Conservation (phyloP, 148 eudicot genomes). For the Simmondsia chinensis region DNA sequence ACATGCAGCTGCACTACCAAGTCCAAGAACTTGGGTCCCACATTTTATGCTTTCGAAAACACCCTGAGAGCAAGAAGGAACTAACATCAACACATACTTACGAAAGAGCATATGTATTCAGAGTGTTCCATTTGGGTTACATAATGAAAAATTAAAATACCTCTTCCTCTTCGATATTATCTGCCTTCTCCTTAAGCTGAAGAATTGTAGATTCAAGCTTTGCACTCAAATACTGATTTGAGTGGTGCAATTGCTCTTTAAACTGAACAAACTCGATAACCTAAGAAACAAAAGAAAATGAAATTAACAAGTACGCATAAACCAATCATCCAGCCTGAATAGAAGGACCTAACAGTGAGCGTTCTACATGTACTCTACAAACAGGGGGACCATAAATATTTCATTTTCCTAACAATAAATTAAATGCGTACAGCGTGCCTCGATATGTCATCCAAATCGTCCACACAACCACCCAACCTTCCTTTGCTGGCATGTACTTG, state of each 20-base stretch:
- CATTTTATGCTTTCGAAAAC: constrained; percentile 50
- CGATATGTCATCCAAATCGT: too few relatives aligned
- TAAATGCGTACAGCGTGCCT: too few relatives aligned
- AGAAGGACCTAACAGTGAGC: too few relatives aligned
- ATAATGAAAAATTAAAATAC: too few relatives aligned
- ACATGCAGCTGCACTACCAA: constrained; percentile 48
- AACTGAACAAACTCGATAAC: constrained; percentile 94
- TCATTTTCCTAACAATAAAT: too few relatives aligned
- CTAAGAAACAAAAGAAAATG: constrained; percentile 24
- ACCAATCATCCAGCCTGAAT: background rate
- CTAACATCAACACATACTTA: background rate
- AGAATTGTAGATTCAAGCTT: constrained; percentile 78
- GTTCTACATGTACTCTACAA: too few relatives aligned
- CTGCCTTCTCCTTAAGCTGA: constrained; percentile 60
- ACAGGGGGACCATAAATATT: too few relatives aligned
- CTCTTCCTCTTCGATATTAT: constrained; percentile 69
- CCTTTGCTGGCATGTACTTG: too few relatives aligned
- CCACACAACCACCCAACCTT: too few relatives aligned
- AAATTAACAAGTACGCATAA: too few relatives aligned
- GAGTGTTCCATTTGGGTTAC: too few relatives aligned
- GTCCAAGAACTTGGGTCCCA: constrained; percentile 59
- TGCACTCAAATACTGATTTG: constrained; percentile 71
- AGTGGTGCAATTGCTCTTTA: constrained; percentile 76
- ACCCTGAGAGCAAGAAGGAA: constrained; percentile 25
- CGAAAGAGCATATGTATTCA: too few relatives aligned